Conservation (phyloP, 257 asterid genomes). For the Ophiorrhiza pumila region DNA sequence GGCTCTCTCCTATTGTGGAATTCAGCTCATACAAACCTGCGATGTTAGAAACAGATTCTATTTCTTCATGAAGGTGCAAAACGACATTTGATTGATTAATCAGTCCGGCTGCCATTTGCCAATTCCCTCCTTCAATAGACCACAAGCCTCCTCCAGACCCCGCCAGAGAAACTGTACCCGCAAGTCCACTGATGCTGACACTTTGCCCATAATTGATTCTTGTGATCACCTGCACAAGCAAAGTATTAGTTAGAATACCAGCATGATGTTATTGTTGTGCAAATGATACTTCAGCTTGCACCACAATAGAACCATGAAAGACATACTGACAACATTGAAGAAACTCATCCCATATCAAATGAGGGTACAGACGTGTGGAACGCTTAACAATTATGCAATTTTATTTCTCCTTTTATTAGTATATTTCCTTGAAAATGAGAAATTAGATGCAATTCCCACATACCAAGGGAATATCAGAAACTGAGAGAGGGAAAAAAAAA, state of each 20-base stretch:
- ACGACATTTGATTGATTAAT: conserved; percentile 61
- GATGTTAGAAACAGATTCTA: conserved; percentile 60
- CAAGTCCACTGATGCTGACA: conserved; percentile 83
- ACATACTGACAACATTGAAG: neutral
- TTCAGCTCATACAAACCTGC: conserved; percentile 71
- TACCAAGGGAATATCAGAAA: no score
- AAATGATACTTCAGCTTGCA: neutral
- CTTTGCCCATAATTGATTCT: conserved; percentile 97
- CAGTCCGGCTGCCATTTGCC: conserved; percentile 94
- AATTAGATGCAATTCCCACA: no score
- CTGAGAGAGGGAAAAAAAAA: neutral
- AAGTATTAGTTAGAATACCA: no score
- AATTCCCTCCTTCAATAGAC: conserved; percentile 91
- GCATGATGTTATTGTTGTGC: no score
- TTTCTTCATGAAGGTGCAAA: conserved; percentile 80
- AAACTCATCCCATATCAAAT: neutral
- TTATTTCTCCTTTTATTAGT: neutral
- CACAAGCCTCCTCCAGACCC: conserved; percentile 88
- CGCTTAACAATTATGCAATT: neutral
- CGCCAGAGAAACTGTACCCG: conserved; percentile 96
- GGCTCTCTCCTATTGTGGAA: conserved; percentile 67
- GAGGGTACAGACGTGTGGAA: neutral
- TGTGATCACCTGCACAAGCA: conserved; percentile 66
- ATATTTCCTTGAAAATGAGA: no score
- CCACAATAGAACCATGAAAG: neutral